Percentiles rank a stretch among this genome's conserved stretches.
These are phyloP conservation scores for Penicillium hesseltinei DNA, from an alignment of 2,329 filamentous ascomycete species.

Conservation along the genomic window DNA sequence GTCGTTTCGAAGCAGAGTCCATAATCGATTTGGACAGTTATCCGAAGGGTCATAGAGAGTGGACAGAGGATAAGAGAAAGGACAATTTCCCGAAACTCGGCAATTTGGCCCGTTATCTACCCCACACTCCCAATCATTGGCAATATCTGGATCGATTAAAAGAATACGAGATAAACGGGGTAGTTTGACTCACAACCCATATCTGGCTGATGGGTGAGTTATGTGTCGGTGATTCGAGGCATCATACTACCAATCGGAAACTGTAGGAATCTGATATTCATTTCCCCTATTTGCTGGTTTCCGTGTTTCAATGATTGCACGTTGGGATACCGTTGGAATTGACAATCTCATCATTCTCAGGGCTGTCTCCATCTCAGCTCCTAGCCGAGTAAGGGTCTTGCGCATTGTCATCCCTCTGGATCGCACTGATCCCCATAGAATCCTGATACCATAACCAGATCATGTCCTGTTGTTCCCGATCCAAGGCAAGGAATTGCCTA, in stretches of 20 bases:
- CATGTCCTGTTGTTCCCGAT: not conserved
- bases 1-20: constrained; percentile 6
- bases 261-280: not conserved
- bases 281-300: not conserved
- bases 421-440: not conserved
- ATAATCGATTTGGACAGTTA: not conserved
- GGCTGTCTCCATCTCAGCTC: not conserved
- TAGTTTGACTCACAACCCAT: not conserved
- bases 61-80: not conserved
- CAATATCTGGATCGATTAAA: not conserved
- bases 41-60: not conserved
- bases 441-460: not conserved
- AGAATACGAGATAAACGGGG: not conserved
- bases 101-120: not conserved
- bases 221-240: not conserved
- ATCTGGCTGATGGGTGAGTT: not conserved
- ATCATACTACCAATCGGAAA: not conserved
- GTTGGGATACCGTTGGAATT: not conserved
- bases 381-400: not conserved
- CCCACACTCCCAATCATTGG: not conserved
- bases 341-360: not conserved
- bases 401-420: not conserved
- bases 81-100: not conserved
- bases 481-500: not conserved
- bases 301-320: not conserved